Conservation (phyloP, 768 basidiomycete genomes). For the Chalciporus piperatus region DNA sequence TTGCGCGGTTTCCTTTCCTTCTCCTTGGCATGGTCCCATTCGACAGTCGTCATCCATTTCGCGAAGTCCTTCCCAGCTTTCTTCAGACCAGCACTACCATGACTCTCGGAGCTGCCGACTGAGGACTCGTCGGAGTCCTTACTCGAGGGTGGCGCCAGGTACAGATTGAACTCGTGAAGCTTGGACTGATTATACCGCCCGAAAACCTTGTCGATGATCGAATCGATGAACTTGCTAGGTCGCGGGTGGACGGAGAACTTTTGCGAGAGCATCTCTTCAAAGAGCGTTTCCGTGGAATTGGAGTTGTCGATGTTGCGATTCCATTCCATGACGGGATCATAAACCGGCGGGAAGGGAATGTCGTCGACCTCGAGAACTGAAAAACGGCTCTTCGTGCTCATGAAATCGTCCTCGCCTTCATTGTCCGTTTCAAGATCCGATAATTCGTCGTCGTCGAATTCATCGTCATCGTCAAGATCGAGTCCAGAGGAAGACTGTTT, state of each 20-base stretch:
- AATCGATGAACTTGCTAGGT: conserved; percentile 49
- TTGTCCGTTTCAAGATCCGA: conserved; percentile 6
- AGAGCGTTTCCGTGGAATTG: conserved; percentile 53
- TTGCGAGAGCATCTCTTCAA: conserved; percentile 53
- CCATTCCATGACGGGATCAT: conserved; percentile 38
- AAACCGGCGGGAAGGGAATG: conserved; percentile 15
- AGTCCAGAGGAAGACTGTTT: conserved; percentile 16
- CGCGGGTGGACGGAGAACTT: conserved; percentile 52
- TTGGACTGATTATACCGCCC: conserved; percentile 45
- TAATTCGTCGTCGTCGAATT: conserved; percentile 19
- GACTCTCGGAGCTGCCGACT: conserved; percentile 25
- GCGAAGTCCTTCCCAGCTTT: conserved; percentile 33
- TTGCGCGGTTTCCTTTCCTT: conserved; percentile 22
- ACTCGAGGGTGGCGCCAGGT: conserved; percentile 48
- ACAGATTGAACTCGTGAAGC: conserved; percentile 49
- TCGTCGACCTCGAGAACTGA: conserved; percentile 24
- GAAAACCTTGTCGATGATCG: conserved; percentile 48
- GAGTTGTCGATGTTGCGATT: conserved; percentile 37
- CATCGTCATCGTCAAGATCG: conserved; percentile 19
- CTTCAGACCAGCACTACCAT: conserved; percentile 21
- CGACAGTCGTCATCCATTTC: conserved; percentile 36
- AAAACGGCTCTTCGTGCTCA: conserved; percentile 31
- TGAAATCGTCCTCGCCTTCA: conserved; percentile 25
- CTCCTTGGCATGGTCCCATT: conserved; percentile 33
- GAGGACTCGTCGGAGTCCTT: conserved; percentile 20